Percentiles rank a stretch among this genome's conserved stretches.
Evolutionary conservation across 768 basidiomycete species (phyloP).

Genomic region (Boletus edulis): DNA sequence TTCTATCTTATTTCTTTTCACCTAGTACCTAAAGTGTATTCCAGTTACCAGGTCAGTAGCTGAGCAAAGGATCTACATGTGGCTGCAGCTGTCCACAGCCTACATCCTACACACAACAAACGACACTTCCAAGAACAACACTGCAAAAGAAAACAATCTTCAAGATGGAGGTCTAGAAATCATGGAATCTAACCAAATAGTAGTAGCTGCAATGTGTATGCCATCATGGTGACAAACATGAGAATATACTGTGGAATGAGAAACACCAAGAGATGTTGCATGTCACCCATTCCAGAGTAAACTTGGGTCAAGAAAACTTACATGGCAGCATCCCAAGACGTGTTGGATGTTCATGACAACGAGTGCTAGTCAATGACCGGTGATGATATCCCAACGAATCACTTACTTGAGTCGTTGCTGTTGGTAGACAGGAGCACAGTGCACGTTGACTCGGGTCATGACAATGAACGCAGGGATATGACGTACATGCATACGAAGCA

Average conservation of each 20-base stretch:
- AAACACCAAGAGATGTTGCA: slow-evolving; percentile 59
- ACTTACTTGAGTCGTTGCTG: slow-evolving; percentile 55
- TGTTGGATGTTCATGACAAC: neutral
- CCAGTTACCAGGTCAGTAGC: too few relatives aligned
- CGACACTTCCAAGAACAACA: too few relatives aligned
- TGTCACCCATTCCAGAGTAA: slow-evolving; percentile 62
- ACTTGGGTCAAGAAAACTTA: slow-evolving; percentile 65
- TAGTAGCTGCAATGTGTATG: slow-evolving; percentile 33
- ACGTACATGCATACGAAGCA: slow-evolving; percentile 69
- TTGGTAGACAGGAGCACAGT: slow-evolving; percentile 47
- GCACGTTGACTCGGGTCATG: neutral
- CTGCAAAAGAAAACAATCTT: too few relatives aligned
- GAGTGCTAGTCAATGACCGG: too few relatives aligned
- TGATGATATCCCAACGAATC: neutral
- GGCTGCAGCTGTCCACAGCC: too few relatives aligned
- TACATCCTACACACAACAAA: too few relatives aligned
- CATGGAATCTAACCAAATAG: slow-evolving; percentile 27
- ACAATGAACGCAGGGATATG: neutral
- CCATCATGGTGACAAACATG: slow-evolving; percentile 39
- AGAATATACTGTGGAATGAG: slow-evolving; percentile 55
- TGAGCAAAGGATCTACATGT: too few relatives aligned
- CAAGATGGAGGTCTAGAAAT: too few relatives aligned
- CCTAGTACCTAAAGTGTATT: too few relatives aligned
- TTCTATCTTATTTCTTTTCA: too few relatives aligned
- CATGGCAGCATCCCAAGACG: neutral